phyloP scores from a whole-genome alignment of 805 yeast genomes.

The Saturnispora serradocipensis region DNA sequence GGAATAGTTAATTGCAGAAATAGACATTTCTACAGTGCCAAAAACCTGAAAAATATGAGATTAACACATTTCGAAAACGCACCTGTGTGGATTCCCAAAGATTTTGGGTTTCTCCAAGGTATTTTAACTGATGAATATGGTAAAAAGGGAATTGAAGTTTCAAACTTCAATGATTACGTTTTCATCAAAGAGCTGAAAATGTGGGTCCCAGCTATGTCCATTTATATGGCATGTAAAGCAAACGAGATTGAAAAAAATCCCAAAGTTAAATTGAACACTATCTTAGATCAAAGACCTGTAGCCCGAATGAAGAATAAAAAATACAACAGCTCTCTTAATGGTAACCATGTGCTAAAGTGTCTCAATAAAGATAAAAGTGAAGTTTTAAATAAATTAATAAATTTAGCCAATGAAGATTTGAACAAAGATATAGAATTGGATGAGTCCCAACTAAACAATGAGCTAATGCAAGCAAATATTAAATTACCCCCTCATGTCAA shows the following conservation, averaged over 20 bases:
- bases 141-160: not conserved
- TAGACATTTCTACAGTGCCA: slow-evolving; percentile 41
- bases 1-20: slow-evolving; percentile 45
- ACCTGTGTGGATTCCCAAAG: slow-evolving; percentile 44
- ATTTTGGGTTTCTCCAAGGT: not conserved
- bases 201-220: slow-evolving; percentile 1
- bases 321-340: not conserved
- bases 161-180: slow-evolving; percentile 4
- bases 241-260: not conserved
- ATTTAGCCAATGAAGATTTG: not conserved
- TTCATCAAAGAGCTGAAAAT: slow-evolving; percentile 4
- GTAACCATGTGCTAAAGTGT: slow-evolving; percentile 2
- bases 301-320: not conserved
- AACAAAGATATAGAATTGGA: not conserved
- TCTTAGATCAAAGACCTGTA: not conserved
- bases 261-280: not conserved
- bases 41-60: slow-evolving; percentile 44
- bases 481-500: not conserved
- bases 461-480: not conserved
- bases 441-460: not conserved
- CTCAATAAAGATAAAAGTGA: not conserved
- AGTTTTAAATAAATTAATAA: not conserved
- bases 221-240: slow-evolving; percentile 4
- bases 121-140: slow-evolving; percentile 8
- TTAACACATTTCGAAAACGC: slow-evolving; percentile 50